Base-by-base conservation (phyloP, 1,284 basidiomycete species). In the Fomitopsis betulina region DNA sequence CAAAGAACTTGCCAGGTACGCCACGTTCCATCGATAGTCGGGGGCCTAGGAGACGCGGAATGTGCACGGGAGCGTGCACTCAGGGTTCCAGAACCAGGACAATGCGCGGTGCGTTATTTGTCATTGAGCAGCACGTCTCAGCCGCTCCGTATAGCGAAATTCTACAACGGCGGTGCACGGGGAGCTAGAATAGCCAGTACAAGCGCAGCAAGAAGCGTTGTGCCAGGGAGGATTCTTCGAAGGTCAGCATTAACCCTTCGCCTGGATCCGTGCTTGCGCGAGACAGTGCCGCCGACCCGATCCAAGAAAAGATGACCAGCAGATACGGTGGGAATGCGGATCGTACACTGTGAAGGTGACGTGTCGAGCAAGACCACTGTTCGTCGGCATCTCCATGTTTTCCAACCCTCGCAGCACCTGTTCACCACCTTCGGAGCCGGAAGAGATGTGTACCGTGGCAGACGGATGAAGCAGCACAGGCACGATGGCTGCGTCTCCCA, bases 11-110 rank as follows among this genome's bases (percentile, higher is more conserved):
- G 15, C 30, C 35, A 37, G 5, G 27, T 15, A 37, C 35, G 3
- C 35, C 42, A 45, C 53, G 40, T 45, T 43, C 32, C 40, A 55
- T 55, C 53, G 53, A 55, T 55, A 55, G 23, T 35, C 15, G 17
- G n/a, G 30, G 2, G 42, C 27, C 27, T 47, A 53, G 52, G 27
- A 40, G 27, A 9, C 4, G 19, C 35, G 35, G 50, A 52, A 33
- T 27, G 23, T 43, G 38, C 21, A 40, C 39, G 25, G 13, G n/a
- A 30, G 38, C 37, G 7, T 6, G 12, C 13, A 2, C 35, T 25
- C 15, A 30, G 52, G 39, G 27, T 21, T 9, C 19, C 52, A 23
- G 5, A 30, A 21, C 37, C 17, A 25, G 35, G 21, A 30, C 19
- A 17, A 32, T 3, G 15, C 30, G 9, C 13, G 13, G 32, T 21